Conservation (phyloP, 176 grass and related monocot genomes). For the Pontederia crassipes region DNA sequence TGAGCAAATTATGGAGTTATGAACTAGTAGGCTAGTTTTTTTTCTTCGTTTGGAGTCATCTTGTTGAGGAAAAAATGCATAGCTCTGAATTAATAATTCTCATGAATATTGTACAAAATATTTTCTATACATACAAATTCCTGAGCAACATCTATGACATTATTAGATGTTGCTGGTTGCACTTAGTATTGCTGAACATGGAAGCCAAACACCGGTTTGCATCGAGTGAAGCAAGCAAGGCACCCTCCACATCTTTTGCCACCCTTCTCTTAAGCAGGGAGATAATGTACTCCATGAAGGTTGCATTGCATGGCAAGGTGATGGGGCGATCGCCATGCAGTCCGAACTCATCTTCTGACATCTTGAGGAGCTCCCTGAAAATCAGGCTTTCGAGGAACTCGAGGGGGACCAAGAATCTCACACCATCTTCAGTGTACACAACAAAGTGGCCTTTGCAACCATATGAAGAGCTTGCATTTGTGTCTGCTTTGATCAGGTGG, state of each 20-base stretch:
- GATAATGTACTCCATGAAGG: constrained; percentile 6
- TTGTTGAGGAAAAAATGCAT: too few species aligned
- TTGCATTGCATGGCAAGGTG: background rate
- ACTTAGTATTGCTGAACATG: background rate
- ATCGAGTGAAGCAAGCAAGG: constrained; percentile 2
- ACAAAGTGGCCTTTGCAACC: constrained; percentile 1
- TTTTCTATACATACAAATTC: too few species aligned
- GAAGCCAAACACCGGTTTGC: background rate
- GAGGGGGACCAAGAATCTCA: constrained; percentile 4
- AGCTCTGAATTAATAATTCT: too few species aligned
- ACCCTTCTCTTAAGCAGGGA: constrained; percentile 1
- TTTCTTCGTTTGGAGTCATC: too few species aligned
- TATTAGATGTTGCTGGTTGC: background rate
- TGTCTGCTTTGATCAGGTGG: background rate
- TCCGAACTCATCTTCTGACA: constrained; percentile 1
- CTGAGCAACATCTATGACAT: background rate
- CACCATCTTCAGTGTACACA: background rate
- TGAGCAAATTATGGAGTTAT: too few species aligned
- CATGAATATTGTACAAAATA: too few species aligned
- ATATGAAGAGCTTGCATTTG: background rate
- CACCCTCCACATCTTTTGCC: constrained; percentile 3
- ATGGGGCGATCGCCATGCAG: background rate
- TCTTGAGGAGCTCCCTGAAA: background rate
- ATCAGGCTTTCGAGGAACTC: background rate
- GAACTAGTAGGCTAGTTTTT: too few species aligned